Conservation (phyloP, 1,284 basidiomycete species). For the Pseudozyma sp. region DNA sequence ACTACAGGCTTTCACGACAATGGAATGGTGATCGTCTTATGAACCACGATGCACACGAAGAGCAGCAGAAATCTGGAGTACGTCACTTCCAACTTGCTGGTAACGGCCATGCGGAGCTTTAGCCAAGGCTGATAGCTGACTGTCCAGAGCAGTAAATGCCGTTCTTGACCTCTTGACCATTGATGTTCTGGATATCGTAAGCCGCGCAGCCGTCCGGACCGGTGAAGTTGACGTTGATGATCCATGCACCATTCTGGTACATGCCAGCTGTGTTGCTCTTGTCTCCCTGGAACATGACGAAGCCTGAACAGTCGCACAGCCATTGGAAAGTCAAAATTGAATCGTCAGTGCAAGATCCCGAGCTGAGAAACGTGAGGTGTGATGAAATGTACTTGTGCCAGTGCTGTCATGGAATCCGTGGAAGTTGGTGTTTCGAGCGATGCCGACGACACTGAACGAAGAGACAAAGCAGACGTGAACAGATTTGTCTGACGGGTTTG, state of each 20-base stretch:
- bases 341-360: not conserved
- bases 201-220: not conserved
- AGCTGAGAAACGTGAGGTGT: no score
- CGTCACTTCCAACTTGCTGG: no score
- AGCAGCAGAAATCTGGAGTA: no score
- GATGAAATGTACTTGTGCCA: not conserved
- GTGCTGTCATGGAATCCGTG: not conserved
- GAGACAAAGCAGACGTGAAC: not conserved
- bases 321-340: not conserved
- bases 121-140: not conserved
- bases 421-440: not conserved
- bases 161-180: not conserved
- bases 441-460: not conserved
- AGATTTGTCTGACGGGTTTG: not conserved
- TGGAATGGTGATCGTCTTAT: no score
- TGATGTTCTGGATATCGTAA: constrained; percentile 1
- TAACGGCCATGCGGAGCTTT: no score
- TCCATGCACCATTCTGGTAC: not conserved
- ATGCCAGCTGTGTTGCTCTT: not conserved
- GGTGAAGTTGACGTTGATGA: not conserved
- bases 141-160: constrained; percentile 6
- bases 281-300: not conserved
- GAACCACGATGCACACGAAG: no score
- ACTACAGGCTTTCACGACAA: not conserved
- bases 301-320: not conserved